Base-by-base conservation (phyloP, 805 yeast genomes). In the Kodamaea sagamina region DNA sequence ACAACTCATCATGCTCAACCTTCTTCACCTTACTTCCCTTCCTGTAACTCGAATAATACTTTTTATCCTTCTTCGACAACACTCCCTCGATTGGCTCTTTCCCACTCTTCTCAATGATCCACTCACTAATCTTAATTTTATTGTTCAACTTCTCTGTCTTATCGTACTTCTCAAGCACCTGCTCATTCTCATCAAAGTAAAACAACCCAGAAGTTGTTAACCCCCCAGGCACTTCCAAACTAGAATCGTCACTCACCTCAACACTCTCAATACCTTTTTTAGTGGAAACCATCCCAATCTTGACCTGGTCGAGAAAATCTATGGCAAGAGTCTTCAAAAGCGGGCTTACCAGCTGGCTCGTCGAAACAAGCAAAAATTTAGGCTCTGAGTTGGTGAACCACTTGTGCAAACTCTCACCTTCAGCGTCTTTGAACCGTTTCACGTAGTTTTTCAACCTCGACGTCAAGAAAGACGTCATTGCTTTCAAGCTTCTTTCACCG, bases 381-480 rank as follows among this genome's bases (percentile, higher is more conserved):
- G 65, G 61, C 11, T 48, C 49, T n/a, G 48, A 46, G 1, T 58
- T 60, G 0, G 57, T 51, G 18, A 62, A 46, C 70, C 70, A 68
- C 7, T 48, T 39, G 11, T 49, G 46, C 5, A 62, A 46, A 2
- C 54, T 39, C 17, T 63, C 62, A 11, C 55, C 39, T 15, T 55
- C 38, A 10, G 63, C 35, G 5, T 63, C 61, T 21, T 60, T 65
- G 17, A 82, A 55, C 53, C 77, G 75, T 56, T 75, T 79, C 8
- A 81, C 83, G 53, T 84, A 82, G 54, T 81, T 84, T 59, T 83
- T 84, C 37, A 85, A 68, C 50, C 87, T 71, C 1, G 81, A 71
- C 18, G 77, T 67, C 15, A 79, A 66, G 50, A 76, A 79, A 11
- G 78, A 77, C 2, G 74, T 68, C 48, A 88, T 71, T 4, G 80